Base-by-base conservation (phyloP, 495 filamentous ascomycete species). In the Daldinia caldariorum region DNA sequence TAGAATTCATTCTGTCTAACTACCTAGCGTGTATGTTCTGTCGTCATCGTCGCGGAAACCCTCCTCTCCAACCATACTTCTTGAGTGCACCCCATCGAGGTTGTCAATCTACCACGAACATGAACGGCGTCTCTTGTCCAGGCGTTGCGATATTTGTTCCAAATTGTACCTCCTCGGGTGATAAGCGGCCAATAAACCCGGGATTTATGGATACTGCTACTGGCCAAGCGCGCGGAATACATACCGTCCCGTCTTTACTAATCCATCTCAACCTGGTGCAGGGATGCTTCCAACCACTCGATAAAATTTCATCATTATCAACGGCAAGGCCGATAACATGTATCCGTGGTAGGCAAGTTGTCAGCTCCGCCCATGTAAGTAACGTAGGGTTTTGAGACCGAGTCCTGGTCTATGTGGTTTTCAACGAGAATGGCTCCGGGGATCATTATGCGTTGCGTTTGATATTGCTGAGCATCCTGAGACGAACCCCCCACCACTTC, bases 11-110 rank as follows among this genome's bases (percentile, higher is more conserved):
- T 67, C 63, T 68, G 66, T 75, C 55, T 73, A 73, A 73, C 68
- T 77, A 77, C 73, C 67, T 77, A 77, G 61, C 73, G 67, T 75
- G 70, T 77, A 75, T 70, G 71, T 62, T 57, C 58, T 75, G 41
- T 58, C 72, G 55, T 58, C 66, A 62, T 69, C 61, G 63, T 67
- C 67, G 49, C 50, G 68, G 39, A 58, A 43, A 45, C 57, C 56
- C 58, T 50, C 56, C 45, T 67, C 34, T 22, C 63, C 45, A 41
- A 29, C n/a, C 29, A 70, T 38, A 13, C 56, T 47, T 54, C 54
- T 20, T 34, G 58, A 58, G 41, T 61, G 37, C 35, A 35, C 35
- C 29, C 22, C 31, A 38, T 14, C 39, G 16, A 60, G 39, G 58
- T 65, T 61, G 22, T 61, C 37, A 13, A 26, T 32, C 41, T 34